Evolutionary conservation across 1,139 yeast species (phyloP), one percentile per base, ranked within the genome.

Genomic region (Candida sanyaensis): DNA sequence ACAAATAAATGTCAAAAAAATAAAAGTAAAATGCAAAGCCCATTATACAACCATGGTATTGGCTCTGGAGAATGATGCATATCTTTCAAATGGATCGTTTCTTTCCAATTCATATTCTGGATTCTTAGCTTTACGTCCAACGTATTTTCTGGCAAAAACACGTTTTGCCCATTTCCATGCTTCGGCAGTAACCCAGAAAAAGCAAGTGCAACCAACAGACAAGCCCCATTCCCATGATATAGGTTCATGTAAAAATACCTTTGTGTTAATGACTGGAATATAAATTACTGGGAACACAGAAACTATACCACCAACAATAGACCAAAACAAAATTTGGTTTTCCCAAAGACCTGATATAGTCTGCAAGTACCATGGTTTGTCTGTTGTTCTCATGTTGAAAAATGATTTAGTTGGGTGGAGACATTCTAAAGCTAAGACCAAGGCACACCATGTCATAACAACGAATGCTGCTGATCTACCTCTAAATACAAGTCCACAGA

Each of bases 221-320:
- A 2, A n/a, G n/a, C 90, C 96, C 96, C 96, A 90, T 69, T 89
- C 96, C 69, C 84, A n/a, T n/a, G n/a, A n/a, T n/a, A n/a, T n/a
- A n/a, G n/a, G n/a, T n/a, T n/a, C n/a, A n/a, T n/a, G n/a, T n/a
- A n/a, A 73, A 63, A 90, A 90, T 11, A 90, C 96, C 55, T 80
- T 78, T 48, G 76, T 71, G 66, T 90, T 90, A 59, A 90, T 88
- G 26, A 88, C 96, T 1, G 97, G 97, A 55, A 90, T 89, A 66
- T 89, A 89, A 37, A 89, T 81, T 36, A 88, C 86, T 31, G 96
- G 96, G 77, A 90, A 86, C 8, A 87, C 86, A 1, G 91, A 75
- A 11, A 80, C 65, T 55, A 86, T 80, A 1, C 96, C 97, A 29
- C n/a, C n/a, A 81, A 74, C 38, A 87, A 90, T 82, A 0, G 96